A percentile compares a stretch with the other conserved stretches of the same genome.
Evolutionary conservation across 352 stramenopile species (phyloP).

Genomic region (Phytophthora tubulina): DNA sequence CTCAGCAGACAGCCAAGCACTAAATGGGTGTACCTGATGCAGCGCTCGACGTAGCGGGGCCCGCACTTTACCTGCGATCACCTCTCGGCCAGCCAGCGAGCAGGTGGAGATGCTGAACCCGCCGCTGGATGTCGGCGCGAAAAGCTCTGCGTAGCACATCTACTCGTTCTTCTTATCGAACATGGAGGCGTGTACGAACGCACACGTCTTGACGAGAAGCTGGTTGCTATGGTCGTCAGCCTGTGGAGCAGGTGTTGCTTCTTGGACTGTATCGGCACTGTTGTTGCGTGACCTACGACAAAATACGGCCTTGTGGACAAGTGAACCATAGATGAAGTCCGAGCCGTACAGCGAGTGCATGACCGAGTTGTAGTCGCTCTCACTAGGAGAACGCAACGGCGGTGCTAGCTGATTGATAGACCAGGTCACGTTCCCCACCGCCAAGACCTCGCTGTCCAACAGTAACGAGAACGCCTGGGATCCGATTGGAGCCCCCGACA

Average conservation of each 20-base stretch:
- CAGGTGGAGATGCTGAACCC: conserved; percentile 43
- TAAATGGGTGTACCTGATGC: conserved; percentile 41
- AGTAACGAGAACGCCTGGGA: conserved; percentile 12
- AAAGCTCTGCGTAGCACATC: conserved; percentile 45
- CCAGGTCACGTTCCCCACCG: conserved; percentile 36
- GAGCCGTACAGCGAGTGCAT: conserved; percentile 53
- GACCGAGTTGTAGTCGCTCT: conserved; percentile 49
- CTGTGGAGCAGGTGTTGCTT: neutral
- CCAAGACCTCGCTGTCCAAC: conserved; percentile 36
- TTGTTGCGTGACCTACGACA: conserved; percentile 7
- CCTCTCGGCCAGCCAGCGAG: conserved; percentile 35
- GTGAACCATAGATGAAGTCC: conserved; percentile 56
- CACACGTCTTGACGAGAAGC: conserved; percentile 44
- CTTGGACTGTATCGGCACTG: neutral
- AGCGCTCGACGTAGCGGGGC: conserved; percentile 19
- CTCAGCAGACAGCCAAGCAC: conserved; percentile 37
- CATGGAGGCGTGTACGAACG: conserved; percentile 38
- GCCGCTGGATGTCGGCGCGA: conserved; percentile 34
- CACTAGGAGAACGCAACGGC: conserved; percentile 32
- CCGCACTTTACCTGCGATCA: conserved; percentile 35
- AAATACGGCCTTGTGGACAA: conserved; percentile 44
- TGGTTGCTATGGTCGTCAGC: conserved; percentile 18
- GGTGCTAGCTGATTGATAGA: conserved; percentile 32
- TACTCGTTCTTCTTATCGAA: conserved; percentile 53
- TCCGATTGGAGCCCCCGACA: neutral